A percentile compares a stretch with the other conserved stretches of the same genome.
Conservation (phyloP, 225 moss, liverwort and hornwort species). For the Pseudisothecium myosuroides region DNA sequence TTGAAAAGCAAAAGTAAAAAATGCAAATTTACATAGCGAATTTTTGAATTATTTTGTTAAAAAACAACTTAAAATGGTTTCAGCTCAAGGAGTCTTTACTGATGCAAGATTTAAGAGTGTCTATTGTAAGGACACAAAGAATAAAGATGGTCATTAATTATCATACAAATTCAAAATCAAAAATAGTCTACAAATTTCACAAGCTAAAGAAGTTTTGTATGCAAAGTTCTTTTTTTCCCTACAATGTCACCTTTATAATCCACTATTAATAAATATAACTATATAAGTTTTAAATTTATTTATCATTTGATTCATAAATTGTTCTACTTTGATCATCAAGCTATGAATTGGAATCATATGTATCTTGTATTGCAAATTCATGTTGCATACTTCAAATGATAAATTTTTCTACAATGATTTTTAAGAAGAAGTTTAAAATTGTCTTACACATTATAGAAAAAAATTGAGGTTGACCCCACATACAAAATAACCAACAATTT, state of each 20-base stretch:
- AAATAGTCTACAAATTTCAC: too few species aligned
- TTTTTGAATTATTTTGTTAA: too few species aligned
- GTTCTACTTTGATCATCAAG: neutral
- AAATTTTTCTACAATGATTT: neutral
- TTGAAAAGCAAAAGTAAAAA: too few species aligned
- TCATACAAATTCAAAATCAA: too few species aligned
- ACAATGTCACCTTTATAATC: neutral
- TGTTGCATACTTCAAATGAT: neutral
- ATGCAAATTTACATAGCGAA: too few species aligned
- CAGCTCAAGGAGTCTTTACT: too few species aligned
- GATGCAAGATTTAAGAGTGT: too few species aligned
- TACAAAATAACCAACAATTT: neutral
- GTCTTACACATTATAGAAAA: neutral
- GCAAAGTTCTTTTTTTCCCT: neutral
- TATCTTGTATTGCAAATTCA: neutral
- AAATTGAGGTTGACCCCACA: neutral
- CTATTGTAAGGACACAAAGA: too few species aligned
- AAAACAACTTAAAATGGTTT: too few species aligned
- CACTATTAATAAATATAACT: too few species aligned
- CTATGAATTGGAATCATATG: neutral
- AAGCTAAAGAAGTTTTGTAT: too few species aligned
- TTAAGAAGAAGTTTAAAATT: neutral
- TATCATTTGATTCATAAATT: neutral
- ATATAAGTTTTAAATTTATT: neutral
- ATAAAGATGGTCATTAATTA: too few species aligned